Evolutionary conservation across 2,329 filamentous ascomycete genomes (phyloP), one percentile per base, ranked within the genome.

Genomic region (Cladosporium sp.): DNA sequence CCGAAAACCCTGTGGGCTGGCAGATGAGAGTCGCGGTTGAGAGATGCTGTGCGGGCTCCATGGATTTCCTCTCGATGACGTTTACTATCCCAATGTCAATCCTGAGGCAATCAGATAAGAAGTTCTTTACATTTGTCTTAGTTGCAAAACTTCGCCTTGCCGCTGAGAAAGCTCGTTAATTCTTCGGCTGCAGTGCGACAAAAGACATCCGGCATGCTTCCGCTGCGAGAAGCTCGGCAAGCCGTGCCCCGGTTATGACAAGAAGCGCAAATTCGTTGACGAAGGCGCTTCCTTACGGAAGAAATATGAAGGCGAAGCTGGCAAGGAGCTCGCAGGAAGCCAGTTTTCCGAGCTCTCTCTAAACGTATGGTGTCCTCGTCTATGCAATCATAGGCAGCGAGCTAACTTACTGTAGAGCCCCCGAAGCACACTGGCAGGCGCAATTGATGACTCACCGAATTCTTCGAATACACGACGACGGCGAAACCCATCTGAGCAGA

Each of bases 221-320:
- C 60, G 65, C 19, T 67, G 65, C 56, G 64, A 66, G 56, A 67
- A 67, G 57, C 58, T 67, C 8, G 63, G 64, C 46, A 66, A 66
- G 55, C 61, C 64, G 55, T 67, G 65, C 53, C 64, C 65, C 9
- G 65, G 65, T 18, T 67, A 67, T 51, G 65, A 66, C 58, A 67
- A 66, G 62, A 67, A 66, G 44, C 61, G 65, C 22, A 67, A 67
- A 54, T 67, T 67, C 43, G 65, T 67, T 28, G 65, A 67, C 51
- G 65, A 67, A 55, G 63, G 64, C 18, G 60, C 64, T 8, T 59
- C 61, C 2, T 54, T 67, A 10, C 57, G 65, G 13, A 63, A 60
- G 57, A 67, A 67, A 53, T 67, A 62, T 42, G 64, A 54, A 37
- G 18, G 40, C n/a, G 42, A 44, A 3, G 38, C 50, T 16, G 37